Percentiles rank a stretch among this genome's conserved stretches.
phyloP scores from a whole-genome alignment of 2,329 filamentous ascomycete genomes.

The Verticillium albo-atrum region DNA sequence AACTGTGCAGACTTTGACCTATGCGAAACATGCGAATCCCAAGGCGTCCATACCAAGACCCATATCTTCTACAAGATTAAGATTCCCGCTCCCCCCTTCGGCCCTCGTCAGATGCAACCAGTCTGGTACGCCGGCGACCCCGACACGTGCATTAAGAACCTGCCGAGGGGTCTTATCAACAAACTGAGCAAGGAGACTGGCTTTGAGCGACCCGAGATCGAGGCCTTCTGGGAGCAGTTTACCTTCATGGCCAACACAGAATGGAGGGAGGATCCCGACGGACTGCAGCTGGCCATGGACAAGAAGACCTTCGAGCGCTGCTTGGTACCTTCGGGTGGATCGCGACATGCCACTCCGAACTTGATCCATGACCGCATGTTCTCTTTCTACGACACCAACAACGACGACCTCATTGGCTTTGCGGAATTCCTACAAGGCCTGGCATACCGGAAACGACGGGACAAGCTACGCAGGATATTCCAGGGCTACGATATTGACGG shows the following conservation, averaged over 20 bases:
- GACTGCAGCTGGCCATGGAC: constrained; percentile 79
- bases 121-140: constrained; percentile 89
- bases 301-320: constrained; percentile 89
- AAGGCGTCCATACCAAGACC: constrained; percentile 74
- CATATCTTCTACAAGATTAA: constrained; percentile 97
- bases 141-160: constrained; percentile 59
- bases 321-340: constrained; percentile 79
- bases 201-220: constrained; percentile 81
- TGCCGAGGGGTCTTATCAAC: constrained; percentile 65
- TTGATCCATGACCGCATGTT: constrained; percentile 96
- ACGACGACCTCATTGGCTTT: constrained; percentile 85
- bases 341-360: constrained; percentile 73
- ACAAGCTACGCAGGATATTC: constrained; percentile 71
- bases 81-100: constrained; percentile 81
- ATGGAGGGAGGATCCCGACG: constrained; percentile 76
- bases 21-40: constrained; percentile 86
- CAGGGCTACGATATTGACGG: constrained; percentile 86
- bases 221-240: constrained; percentile 96
- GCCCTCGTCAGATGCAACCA: constrained; percentile 73
- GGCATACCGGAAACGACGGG: constrained; percentile 63
- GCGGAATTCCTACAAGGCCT: constrained; percentile 85
- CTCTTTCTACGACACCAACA: constrained; percentile 89
- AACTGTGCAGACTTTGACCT: constrained; percentile 97
- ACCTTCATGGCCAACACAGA: constrained; percentile 86
- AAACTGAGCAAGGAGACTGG: constrained; percentile 67